Conservation (phyloP, 805 yeast species). For the Wickerhamiella shivajii region DNA sequence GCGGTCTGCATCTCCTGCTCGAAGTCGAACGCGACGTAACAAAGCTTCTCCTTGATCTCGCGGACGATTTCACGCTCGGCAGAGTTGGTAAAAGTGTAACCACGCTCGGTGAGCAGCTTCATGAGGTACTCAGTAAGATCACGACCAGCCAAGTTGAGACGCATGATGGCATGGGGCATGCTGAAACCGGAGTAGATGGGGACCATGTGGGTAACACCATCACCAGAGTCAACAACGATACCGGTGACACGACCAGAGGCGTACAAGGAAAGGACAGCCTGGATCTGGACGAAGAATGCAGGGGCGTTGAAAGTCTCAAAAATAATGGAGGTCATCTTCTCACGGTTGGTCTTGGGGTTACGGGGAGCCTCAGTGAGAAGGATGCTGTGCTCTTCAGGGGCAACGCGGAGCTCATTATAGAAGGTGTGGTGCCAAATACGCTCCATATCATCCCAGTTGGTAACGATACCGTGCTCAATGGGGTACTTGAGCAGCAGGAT, state of each 20-base stretch:
- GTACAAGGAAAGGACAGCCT: constrained; percentile 95
- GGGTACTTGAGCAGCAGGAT: constrained; percentile 96
- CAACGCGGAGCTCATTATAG: constrained; percentile 99
- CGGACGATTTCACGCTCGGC: constrained; percentile 96
- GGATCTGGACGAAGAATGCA: constrained; percentile 97
- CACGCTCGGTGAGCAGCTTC: constrained; percentile 97
- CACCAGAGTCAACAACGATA: constrained; percentile 92
- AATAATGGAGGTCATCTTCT: constrained; percentile 98
- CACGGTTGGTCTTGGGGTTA: constrained; percentile 99
- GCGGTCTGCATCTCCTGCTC: constrained; percentile 99
- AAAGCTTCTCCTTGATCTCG: constrained; percentile 95
- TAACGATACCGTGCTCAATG: constrained; percentile 99
- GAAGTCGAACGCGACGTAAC: constrained; percentile 97
- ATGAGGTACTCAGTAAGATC: constrained; percentile 97
- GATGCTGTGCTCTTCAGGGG: constrained; percentile 99
- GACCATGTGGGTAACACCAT: constrained; percentile 99
- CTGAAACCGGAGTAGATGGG: constrained; percentile 99
- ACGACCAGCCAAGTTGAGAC: constrained; percentile 99
- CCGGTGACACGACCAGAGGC: constrained; percentile 99
- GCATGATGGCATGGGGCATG: constrained; percentile 94
- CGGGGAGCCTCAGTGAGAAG: constrained; percentile 98
- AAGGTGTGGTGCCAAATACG: constrained; percentile 99
- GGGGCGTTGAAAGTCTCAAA: constrained; percentile 99
- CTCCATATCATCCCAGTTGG: constrained; percentile 99
- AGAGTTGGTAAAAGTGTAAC: constrained; percentile 95